Evolutionary conservation across 331 rosid genomes (phyloP), one percentile per base, ranked within the genome.

Genomic region (Malus hybrid): DNA sequence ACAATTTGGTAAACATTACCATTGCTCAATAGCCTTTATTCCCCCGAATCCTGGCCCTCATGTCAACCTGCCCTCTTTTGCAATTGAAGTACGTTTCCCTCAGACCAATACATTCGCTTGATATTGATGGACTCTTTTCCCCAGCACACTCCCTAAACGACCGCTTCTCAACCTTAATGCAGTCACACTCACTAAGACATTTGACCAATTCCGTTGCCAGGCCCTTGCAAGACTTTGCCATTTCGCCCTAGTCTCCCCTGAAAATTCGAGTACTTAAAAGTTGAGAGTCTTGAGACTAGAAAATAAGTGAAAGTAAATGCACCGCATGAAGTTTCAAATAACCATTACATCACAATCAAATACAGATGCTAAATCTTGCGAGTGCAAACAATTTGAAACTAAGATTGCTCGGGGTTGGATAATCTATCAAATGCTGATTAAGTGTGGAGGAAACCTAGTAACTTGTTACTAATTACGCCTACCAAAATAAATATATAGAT

Each of bases 61-160:
- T 93, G 80, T 93, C 97, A 79, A 93, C 86, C 91, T 94, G 99
- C 80, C 99, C 99, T 80, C 99, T 89, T 80, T 94, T 94, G 94
- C 99, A 94, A 78, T 92, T 90, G 93, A 94, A 94, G 74, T 87
- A 92, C 62, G 99, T 94, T 86, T 94, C 99, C 84, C 99, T 87
- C 62, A 94, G 86, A 76, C 99, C 97, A 52, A 87, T 86, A 69
- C 99, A 92, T 59, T 94, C 97, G 18, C 89, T 90, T 19, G 99
- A 73, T 68, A 94, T 92, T 33, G 91, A 86, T 24, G 99, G 99
- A 76, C 79, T 79, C 91, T 87, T 92, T 90, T 92, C 96, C 73
- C 97, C 96, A 33, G 86, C 90, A 52, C 99, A 94, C 31, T 94
- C 97, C 76, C 80, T 83, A 19, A 76, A 79, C 1, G 96, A 71